Evolutionary conservation across 495 filamentous ascomycete species (phyloP).

Genomic region (Terfezia boudieri): DNA sequence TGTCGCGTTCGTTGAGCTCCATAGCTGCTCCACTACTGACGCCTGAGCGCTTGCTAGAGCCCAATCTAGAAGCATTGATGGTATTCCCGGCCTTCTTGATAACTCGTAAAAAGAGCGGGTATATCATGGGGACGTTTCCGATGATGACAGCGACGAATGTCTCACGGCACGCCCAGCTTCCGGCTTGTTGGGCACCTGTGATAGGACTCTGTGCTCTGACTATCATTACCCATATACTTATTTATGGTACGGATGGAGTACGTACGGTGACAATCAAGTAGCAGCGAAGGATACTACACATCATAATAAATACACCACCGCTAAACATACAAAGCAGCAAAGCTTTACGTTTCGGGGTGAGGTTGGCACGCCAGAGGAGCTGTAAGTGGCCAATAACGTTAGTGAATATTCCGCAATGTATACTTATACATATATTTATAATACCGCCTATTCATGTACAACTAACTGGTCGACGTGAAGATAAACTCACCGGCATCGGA

Average conservation of each 20-base stretch:
- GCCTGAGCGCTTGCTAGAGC: background rate
- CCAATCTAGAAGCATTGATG: background rate
- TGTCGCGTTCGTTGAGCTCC: background rate
- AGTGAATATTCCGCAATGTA: background rate
- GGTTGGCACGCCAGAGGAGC: slow-evolving; percentile 32
- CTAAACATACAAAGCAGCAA: slow-evolving; percentile 35
- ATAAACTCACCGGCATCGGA: slow-evolving; percentile 26
- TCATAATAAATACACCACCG: slow-evolving; percentile 36
- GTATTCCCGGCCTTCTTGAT: background rate
- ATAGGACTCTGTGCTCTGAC: slow-evolving; percentile 1
- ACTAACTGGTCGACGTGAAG: slow-evolving; percentile 4
- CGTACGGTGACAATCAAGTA: slow-evolving; percentile 33
- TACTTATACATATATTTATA: too few relatives aligned
- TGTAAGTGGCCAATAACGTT: slow-evolving; percentile 8
- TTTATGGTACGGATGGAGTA: background rate
- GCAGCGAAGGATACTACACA: slow-evolving; percentile 36
- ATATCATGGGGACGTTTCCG: slow-evolving; percentile 38
- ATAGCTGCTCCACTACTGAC: background rate
- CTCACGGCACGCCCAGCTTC: slow-evolving; percentile 36
- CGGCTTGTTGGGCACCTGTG: slow-evolving; percentile 24
- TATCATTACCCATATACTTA: too few relatives aligned
- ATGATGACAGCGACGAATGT: slow-evolving; percentile 39
- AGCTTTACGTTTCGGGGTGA: slow-evolving; percentile 29
- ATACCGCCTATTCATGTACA: background rate
- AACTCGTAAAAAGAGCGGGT: slow-evolving; percentile 23